Base-by-base conservation (phyloP, 768 basidiomycete genomes). In the Boletus bicolor region DNA sequence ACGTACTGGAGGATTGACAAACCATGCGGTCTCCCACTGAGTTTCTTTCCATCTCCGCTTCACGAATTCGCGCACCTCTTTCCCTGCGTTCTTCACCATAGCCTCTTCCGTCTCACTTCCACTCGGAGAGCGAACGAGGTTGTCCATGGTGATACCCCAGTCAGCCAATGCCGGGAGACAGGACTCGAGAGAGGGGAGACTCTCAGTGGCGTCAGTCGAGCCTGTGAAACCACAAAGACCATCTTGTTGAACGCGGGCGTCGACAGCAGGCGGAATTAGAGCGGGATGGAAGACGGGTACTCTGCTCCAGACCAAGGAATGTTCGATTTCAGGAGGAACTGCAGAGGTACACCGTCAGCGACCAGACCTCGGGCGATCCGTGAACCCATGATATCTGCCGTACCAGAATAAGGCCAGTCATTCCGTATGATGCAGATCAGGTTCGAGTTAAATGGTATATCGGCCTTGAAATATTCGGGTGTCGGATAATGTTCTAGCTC, bases 1-100 rank as follows among this genome's bases (percentile, higher is more conserved):
- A 48, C 87, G 67, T 63, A 93, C 91, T 48, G 86, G 89, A 42
- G 91, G 91, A 65, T 93, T 93, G 42, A 91, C 87, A 64, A 93
- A 93, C 92, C 92, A 94, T 2, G 89, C 89, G 0, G 90, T 91
- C 72, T 94, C 92, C 91, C 89, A 94, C n/a, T 81, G 79, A 5
- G 64, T 68, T 64, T 91, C 88, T 17, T 65, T 62, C 92, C 92
- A 93, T 46, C 82, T 74, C 46, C 75, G 76, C 67, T 72, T 76
- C 12, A 94, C 80, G 68, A 87, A 93, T 47, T 69, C 71, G 35
- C 81, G 76, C 42, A 91, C 82, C 58, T 89, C 84, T 42, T 60
- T 67, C 7, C 84, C 84, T 5, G 82, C 85, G 44, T 66, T 67
- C 45, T 67, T 67, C 10, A 87, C 75, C 54, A 82, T 70, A 17